Conservation (phyloP, 805 yeast genomes). For the Saccharomyces eubayanus region DNA sequence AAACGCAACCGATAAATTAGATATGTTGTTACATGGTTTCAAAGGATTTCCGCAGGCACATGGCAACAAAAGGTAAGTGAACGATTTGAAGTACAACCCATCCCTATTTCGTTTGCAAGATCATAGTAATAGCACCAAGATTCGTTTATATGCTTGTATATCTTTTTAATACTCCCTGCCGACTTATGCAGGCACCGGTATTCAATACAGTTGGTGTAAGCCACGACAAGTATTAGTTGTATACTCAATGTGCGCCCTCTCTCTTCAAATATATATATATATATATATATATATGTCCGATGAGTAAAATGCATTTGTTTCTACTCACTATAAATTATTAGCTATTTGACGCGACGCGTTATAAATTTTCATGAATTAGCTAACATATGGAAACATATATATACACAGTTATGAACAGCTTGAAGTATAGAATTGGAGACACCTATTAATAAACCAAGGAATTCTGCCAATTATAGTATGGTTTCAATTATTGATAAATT, state of each 20-base stretch:
- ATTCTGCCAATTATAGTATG: background rate
- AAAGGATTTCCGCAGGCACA: slow-evolving; percentile 8
- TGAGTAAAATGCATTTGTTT: background rate
- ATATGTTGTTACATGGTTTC: slow-evolving; percentile 23
- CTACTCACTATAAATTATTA: background rate
- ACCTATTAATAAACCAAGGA: background rate
- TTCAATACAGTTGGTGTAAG: background rate
- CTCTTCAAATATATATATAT: too few relatives aligned
- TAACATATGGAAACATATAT: background rate
- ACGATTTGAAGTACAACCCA: background rate
- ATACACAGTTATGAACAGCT: background rate
- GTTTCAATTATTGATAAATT: slow-evolving; percentile 15
- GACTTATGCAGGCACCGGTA: too few relatives aligned
- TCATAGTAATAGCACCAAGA: background rate
- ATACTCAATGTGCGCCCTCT: background rate
- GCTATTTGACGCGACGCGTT: background rate
- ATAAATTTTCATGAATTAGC: background rate
- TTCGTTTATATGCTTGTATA: background rate
- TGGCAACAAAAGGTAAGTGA: background rate
- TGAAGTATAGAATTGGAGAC: background rate
- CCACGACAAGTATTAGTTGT: background rate
- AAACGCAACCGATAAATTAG: slow-evolving; percentile 10
- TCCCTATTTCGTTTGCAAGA: background rate
- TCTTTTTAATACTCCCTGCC: background rate
- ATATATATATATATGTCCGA: too few relatives aligned